Base-by-base conservation (phyloP, 2,329 filamentous ascomycete species). In the Tolypocladium sp. region DNA sequence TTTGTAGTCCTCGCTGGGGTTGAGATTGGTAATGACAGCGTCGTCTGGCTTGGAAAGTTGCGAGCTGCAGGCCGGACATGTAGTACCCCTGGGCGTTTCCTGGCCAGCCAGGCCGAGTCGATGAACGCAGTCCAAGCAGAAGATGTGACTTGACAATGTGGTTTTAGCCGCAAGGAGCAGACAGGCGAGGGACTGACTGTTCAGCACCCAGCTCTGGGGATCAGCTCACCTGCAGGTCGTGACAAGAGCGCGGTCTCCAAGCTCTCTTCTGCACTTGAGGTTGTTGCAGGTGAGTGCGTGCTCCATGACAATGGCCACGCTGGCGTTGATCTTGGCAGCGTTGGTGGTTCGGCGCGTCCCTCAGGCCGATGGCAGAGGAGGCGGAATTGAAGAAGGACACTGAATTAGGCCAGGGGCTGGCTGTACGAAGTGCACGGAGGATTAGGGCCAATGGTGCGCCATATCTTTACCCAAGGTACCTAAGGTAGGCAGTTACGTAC, bases 1-100 rank as follows among this genome's bases (percentile, higher is more conserved):
- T 73, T 96, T 96, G 78, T 94, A 96, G 64, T 95, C 91, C 67
- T 97, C 92, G 0, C 85, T 87, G 0, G 91, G 91, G 61, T 87
- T 89, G 46, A 97, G 79, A 37, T 85, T 81, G 1, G 87, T 83
- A 25, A 87, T 78, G 12, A 89, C 84, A 4, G 86, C 89, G 74
- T 95, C 91, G 65, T 95, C 89, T 0, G 85, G 85, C 62, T 87
- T 89, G 9, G 77, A 75, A 2, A 97, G 80, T 10, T 79, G 79
- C 2, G 84, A 82, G 40, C 83, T 78, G 69, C 93, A 97, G 33
- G 89, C 90, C 58, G 91, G 92, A 69, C 92, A 97, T 1, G 75
- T 67, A 3, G 77, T 76, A 30, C 82, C 77, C 10, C 61, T 61
- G 10, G 62, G 62, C 2, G 61, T 52, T 8, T 68, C 66, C 30